Evolutionary conservation across 352 stramenopile species (phyloP), one percentile per base, ranked within the genome.

Genomic region (Phytophthora sansomeana): DNA sequence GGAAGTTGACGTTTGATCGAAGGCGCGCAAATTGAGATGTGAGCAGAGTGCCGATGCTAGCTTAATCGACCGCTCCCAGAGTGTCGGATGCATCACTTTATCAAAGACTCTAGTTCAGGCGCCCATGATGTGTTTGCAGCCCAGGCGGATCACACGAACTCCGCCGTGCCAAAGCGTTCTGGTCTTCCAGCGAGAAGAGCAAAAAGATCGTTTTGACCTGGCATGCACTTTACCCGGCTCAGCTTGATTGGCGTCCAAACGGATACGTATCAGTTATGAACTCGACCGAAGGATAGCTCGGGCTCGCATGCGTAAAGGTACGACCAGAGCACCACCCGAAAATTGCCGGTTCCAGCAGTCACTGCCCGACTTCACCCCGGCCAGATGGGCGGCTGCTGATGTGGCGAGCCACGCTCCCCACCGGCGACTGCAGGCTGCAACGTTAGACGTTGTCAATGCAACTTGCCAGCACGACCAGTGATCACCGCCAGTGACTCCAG

Each of bases 81-180:
- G 17, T 42, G 29, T 32, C 26, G 41, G 28, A 51, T 26, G 16
- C 28, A 26, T 5, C 11, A 53, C 14, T 24, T 24, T 24, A 24
- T 24, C 7, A 30, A 33, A 17, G 46, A 38, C 17, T 41, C 19
- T 49, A 32, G 19, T 17, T 46, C 21, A 9, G 4, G 14, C 16
- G 14, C 24, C 36, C 44, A 53, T 57, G 63, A 70, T 70, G 32
- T 46, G 55, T 38, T 56, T 59, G 55, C 24, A 66, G 55, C 47
- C 44, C 47, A 70, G 43, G 63, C 63, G 63, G 55, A 63, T 63
- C 26, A 24, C 50, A 2, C 61, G 61, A 66, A 66, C 19, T 16
- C 55, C 48, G 38, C 36, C 48, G 38, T 66, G 48, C 44, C 43
- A 36, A 28, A 57, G 43, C 14, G 38, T 62, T 47, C 59, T 47